phyloP scores from a whole-genome alignment of 805 yeast genomes.

The Scheffersomyces lignosus region DNA sequence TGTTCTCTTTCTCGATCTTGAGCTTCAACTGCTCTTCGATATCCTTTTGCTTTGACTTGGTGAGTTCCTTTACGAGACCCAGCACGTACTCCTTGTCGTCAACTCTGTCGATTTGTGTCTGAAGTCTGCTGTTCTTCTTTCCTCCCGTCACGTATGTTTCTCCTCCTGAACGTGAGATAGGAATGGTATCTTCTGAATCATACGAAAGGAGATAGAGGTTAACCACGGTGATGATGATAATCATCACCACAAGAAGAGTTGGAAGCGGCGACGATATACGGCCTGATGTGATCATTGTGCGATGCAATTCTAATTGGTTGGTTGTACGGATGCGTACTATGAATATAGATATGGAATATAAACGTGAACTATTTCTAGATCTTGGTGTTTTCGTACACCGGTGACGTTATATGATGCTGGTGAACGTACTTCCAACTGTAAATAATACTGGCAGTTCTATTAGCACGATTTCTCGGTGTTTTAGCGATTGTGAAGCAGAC shows the following conservation, averaged over 20 bases:
- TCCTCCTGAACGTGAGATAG: background rate
- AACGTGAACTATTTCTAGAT: no score
- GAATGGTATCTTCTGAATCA: background rate
- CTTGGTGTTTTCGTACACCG: no score
- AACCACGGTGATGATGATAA: background rate
- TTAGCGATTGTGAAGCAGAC: no score
- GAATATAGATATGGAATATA: no score
- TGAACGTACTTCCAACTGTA: no score
- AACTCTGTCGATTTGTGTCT: slow-evolving; percentile 5
- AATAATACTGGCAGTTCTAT: no score
- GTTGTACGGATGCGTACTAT: no score
- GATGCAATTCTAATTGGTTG: no score
- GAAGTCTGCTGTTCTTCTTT: slow-evolving; percentile 2
- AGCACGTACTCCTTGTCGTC: slow-evolving; percentile 7
- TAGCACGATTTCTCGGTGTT: no score
- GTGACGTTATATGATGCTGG: no score
- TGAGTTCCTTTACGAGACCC: slow-evolving; percentile 6
- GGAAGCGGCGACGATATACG: background rate
- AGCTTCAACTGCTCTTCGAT: slow-evolving; percentile 7
- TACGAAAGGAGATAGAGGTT: background rate
- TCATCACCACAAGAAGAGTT: background rate
- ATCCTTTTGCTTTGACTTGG: slow-evolving; percentile 9
- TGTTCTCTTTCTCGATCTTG: slow-evolving; percentile 6
- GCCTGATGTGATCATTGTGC: background rate
- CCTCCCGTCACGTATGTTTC: background rate